phyloP scores from a whole-genome alignment of 108 stramenopile genomes.

The Licmophora abbreviata region DNA sequence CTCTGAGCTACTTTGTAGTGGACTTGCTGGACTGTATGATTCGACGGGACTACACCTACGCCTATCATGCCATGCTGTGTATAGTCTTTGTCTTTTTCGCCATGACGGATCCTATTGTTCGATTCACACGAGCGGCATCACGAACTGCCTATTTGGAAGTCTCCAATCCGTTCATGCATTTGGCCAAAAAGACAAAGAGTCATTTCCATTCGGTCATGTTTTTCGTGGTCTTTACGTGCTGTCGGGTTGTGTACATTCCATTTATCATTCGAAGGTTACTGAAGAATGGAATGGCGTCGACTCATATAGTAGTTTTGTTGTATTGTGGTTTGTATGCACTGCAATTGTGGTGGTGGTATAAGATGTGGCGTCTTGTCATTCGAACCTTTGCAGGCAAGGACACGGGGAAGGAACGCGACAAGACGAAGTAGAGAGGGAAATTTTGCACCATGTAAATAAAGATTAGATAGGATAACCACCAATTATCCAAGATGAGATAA shows the following conservation, averaged over 20 bases:
- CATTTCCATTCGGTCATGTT: conserved; percentile 22
- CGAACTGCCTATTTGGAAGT: conserved; percentile 22
- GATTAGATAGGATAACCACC: too few relatives aligned
- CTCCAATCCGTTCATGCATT: conserved; percentile 13
- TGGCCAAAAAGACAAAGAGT: conserved; percentile 18
- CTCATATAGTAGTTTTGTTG: conserved; percentile 7
- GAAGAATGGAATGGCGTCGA: conserved; percentile 10
- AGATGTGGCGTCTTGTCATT: conserved; percentile 17
- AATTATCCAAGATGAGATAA: too few relatives aligned
- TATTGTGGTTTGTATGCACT: conserved; percentile 13
- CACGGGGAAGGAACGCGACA: too few relatives aligned
- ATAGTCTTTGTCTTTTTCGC: conserved; percentile 18
- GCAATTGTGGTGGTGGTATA: conserved; percentile 17
- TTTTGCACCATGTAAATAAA: too few relatives aligned
- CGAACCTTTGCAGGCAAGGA: too few relatives aligned
- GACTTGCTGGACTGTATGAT: conserved; percentile 23
- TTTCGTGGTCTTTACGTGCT: conserved; percentile 23
- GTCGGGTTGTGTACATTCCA: conserved; percentile 39
- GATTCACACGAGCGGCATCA: conserved; percentile 18
- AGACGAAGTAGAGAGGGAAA: too few relatives aligned
- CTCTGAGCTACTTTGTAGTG: conserved; percentile 25
- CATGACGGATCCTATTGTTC: conserved; percentile 10
- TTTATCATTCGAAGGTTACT: conserved; percentile 10
- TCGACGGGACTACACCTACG: conserved; percentile 8
- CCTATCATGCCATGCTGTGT: conserved; percentile 18